Evolutionary conservation across 495 filamentous ascomycete species (phyloP).

Genomic region (Aspergillus hancockii): DNA sequence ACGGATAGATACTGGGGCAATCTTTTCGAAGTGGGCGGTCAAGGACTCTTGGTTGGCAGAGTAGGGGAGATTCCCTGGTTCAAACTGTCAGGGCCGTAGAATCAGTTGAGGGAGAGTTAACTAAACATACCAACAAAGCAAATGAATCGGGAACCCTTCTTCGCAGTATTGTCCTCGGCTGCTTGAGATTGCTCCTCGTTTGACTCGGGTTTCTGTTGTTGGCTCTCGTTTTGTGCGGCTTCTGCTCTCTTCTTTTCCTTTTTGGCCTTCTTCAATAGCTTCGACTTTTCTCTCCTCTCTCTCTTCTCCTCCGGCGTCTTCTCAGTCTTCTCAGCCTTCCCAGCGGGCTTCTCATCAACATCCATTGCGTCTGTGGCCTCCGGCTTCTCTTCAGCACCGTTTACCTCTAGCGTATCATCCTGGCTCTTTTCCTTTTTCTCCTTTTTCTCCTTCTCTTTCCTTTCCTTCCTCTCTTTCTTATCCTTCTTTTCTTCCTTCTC

Average conservation of each 20-base stretch:
- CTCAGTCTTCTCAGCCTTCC: constrained; percentile 8
- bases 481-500: constrained; percentile 21
- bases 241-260: constrained; percentile 19
- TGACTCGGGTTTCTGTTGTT: constrained; percentile 9
- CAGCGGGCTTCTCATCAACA: constrained; percentile 14
- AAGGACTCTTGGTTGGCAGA: constrained; percentile 69
- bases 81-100: not conserved
- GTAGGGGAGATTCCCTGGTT: constrained; percentile 79
- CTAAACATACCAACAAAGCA: constrained; percentile 71
- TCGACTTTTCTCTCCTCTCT: constrained; percentile 13
- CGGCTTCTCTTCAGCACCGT: constrained; percentile 1
- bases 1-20: constrained; percentile 72
- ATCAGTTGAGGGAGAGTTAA: not conserved
- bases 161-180: constrained; percentile 22
- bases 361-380: constrained; percentile 23
- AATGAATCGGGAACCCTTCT: constrained; percentile 69
- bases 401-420: constrained; percentile 1
- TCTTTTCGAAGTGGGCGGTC: constrained; percentile 71
- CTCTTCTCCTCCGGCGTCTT: constrained; percentile 13
- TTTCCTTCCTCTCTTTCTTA: constrained; percentile 20
- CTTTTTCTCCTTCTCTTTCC: constrained; percentile 15
- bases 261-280: constrained; percentile 6
- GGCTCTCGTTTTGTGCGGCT: not conserved
- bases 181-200: constrained; percentile 21
- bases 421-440: constrained; percentile 22